These are phyloP conservation scores for Leishmania major DNA, from an alignment of 208 protist genomes.

Conservation along the genomic window DNA sequence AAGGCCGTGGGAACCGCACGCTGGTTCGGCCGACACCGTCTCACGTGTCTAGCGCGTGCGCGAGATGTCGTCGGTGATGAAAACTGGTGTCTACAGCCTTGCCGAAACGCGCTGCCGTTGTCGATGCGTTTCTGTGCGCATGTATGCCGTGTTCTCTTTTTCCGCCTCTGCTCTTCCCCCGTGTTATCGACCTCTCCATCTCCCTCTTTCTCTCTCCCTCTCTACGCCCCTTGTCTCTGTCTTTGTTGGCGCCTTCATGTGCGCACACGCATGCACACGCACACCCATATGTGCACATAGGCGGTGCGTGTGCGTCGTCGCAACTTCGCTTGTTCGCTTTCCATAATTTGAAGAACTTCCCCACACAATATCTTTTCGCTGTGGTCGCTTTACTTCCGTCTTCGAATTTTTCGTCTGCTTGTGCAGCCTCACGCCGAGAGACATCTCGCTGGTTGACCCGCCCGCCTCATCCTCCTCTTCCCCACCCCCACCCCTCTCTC, in stretches of 20 bases:
- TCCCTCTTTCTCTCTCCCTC: not conserved
- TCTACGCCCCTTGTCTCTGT: not conserved
- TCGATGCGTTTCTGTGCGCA: not conserved
- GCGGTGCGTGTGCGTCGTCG: not conserved
- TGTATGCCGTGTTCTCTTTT: not conserved
- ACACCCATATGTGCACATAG: not conserved
- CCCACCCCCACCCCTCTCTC: not conserved
- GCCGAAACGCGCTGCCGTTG: not conserved
- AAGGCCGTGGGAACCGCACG: not conserved
- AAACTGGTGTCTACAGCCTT: not conserved
- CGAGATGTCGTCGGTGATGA: not conserved
- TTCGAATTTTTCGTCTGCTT: not conserved
- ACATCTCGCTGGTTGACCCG: not conserved
- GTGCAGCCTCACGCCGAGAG: not conserved
- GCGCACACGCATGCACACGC: slow-evolving; percentile 8
- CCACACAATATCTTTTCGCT: not conserved
- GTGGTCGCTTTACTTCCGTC: not conserved
- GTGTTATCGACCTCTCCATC: not conserved
- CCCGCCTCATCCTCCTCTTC: not conserved
- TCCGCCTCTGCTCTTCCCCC: not conserved
- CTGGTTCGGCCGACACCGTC: not conserved
- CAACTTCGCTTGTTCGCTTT: not conserved
- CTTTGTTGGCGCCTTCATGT: not conserved
- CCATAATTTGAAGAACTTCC: not conserved
- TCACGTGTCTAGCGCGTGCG: not conserved